Evolutionary conservation across 495 filamentous ascomycete genomes (phyloP).

Genomic region (Saxispiralis lemnorum): DNA sequence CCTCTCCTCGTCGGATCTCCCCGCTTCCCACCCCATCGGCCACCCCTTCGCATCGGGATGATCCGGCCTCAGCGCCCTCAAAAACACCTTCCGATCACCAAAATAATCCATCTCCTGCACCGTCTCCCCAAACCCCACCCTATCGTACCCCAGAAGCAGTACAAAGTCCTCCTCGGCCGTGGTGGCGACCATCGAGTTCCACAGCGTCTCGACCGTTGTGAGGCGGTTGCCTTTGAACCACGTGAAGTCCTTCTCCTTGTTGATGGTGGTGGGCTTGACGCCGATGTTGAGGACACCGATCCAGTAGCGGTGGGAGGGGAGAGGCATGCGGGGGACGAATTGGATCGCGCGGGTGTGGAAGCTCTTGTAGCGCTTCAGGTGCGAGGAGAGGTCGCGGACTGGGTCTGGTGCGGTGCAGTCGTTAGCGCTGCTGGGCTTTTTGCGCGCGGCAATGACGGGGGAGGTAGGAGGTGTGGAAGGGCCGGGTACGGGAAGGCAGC

Average conservation of each 20-base stretch:
- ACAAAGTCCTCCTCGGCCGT: conserved; percentile 4
- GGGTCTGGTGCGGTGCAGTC: neutral
- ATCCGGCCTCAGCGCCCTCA: conserved; percentile 4
- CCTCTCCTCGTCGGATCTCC: neutral
- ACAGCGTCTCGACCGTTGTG: conserved; percentile 7
- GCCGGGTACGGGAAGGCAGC: neutral
- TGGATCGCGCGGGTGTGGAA: conserved; percentile 4
- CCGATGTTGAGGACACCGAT: conserved; percentile 10
- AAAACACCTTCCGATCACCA: conserved; percentile 3
- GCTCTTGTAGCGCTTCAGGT: neutral
- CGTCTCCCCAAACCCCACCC: neutral
- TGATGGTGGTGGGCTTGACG: neutral
- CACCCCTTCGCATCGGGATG: neutral
- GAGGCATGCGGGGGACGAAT: conserved; percentile 3
- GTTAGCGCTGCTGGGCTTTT: neutral
- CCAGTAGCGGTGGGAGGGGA: conserved; percentile 11
- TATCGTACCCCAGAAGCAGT: conserved; percentile 8
- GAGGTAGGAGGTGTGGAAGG: neutral
- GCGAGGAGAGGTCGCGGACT: conserved; percentile 4
- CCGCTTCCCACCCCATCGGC: conserved; percentile 1
- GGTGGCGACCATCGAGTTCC: neutral
- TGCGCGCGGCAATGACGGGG: neutral
- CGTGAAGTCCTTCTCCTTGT: conserved; percentile 6
- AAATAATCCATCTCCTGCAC: conserved; percentile 10
- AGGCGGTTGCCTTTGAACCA: conserved; percentile 13